Base-by-base conservation (phyloP, 2,329 filamentous ascomycete species). In the Mariannaea elegans region DNA sequence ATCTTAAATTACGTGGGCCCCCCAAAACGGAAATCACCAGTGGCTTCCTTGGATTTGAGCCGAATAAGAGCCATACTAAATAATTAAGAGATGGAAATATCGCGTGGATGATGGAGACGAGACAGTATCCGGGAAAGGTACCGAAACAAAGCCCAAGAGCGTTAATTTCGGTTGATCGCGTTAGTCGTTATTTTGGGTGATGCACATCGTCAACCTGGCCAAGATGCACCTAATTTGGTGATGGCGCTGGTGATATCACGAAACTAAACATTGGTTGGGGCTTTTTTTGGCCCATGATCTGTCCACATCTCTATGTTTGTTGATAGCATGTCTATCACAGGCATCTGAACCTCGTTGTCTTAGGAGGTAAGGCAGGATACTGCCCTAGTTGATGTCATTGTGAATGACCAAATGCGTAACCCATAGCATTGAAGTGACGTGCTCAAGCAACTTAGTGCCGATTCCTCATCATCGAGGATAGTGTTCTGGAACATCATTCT, bases 1-100 rank as follows among this genome's bases (percentile, higher is more conserved):
- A 45, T 64, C 44, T 16, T 54, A 59, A 61, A 65, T 59, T 59
- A 36, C 52, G 44, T 59, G 44, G 51, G 52, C 41, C 44, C 24
- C 48, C 39, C 50, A 23, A 56, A 50, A 21, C 34, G 48, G 46
- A 56, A 46, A 34, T 46, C n/a, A n/a, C 46, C 24, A 53, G 34
- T 44, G 47, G 23, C 16, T 32, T 51, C 42, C 24, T 57, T 54
- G 18, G 24, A 36, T 21, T 52, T 42, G 45, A 39, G 46, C 44
- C 41, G n/a, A 59, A 45, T 31, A 56, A 47, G 41, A 52, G 27
- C 36, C 56, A 53, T 16, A 50, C 24, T 18, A 46, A 29, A 46
- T 27, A 9, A 27, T 9, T 9, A 27, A 27, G 24, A 46, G 27
- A 47, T n/a, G 51, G 51, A 39, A 51, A 59, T 29, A 45, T 54